Evolutionary conservation across 1,284 basidiomycete species (phyloP), one percentile per base, ranked within the genome.

Genomic region (Tilletia caries): DNA sequence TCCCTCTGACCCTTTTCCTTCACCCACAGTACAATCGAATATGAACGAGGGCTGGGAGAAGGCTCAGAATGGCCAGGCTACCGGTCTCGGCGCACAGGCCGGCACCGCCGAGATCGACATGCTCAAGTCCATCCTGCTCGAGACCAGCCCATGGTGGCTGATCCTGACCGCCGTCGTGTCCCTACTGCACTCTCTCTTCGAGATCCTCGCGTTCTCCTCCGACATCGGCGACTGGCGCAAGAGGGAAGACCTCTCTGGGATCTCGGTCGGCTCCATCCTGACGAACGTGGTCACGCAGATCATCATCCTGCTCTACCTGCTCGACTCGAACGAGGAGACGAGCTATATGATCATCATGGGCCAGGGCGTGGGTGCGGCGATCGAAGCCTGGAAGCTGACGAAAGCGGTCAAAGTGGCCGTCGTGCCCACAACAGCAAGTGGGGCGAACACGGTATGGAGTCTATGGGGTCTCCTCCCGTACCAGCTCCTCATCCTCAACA

Each of bases 141-240:
- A 97, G 85, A 97, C 95, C 1, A 95, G 92, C 82, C 92, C 94
- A 15, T 93, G 90, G 87, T 90, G 96, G 85, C 86, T 98, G 64
- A 90, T 86, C 29, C 85, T 93, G 70, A 94, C 84, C 8, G 72
- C 82, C 25, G 58, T 92, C 34, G 95, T 98, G 76, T 91, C 91
- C 76, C 75, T 96, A 29, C 83, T 98, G 73, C 95, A 98, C 85
- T 25, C n/a, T 27, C 83, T 98, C 89, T 93, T 77, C 44, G 82
- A 77, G 64, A 73, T 77, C 58, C 65, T 78, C 33, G 71, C 73
- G 3, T 76, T 76, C 43, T 65, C 64, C 1, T 91, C 89, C 41
- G 95, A 98, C 80, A 92, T 98, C 62, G 88, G 89, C 41, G 95
- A 98, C 84, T 98, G 95, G 95, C 88, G 92, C 66, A 89, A 93